Conservation (phyloP, 768 basidiomycete species). For the Rhizopogon rudus region DNA sequence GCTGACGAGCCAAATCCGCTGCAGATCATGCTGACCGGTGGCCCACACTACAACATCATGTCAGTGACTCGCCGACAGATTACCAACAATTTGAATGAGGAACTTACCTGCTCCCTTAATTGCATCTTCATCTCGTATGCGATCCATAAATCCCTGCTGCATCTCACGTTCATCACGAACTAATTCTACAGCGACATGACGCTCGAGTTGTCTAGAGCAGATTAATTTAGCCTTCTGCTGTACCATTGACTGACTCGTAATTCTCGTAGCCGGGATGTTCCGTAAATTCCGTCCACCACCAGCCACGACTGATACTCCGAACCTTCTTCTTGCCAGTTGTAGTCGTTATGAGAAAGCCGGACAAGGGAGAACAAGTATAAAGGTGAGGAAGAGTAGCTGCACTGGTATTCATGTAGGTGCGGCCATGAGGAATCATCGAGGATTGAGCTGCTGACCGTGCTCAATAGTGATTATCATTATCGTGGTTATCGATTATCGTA, state of each 20-base stretch:
- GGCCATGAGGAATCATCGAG: too few relatives aligned
- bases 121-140: not conserved
- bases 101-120: not conserved
- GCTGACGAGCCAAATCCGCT: slow-evolving; percentile 6
- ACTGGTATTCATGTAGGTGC: too few relatives aligned
- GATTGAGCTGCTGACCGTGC: too few relatives aligned
- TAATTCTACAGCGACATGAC: not conserved
- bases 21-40: slow-evolving; percentile 1
- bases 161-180: not conserved
- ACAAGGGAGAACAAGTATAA: too few relatives aligned
- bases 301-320: not conserved
- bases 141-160: not conserved
- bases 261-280: not conserved
- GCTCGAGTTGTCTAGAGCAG: not conserved
- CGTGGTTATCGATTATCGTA: too few relatives aligned
- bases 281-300: not conserved
- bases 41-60: slow-evolving; percentile 6
- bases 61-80: too few relatives aligned
- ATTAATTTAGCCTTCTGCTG: not conserved
- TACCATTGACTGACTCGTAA: not conserved
- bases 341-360: too few relatives aligned
- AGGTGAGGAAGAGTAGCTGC: too few relatives aligned
- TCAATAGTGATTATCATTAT: too few relatives aligned
- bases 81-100: too few relatives aligned
- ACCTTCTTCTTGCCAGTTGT: not conserved